Evolutionary conservation across 2,329 filamentous ascomycete genomes (phyloP).

Genomic region (Rhynchosporium graminicola): DNA sequence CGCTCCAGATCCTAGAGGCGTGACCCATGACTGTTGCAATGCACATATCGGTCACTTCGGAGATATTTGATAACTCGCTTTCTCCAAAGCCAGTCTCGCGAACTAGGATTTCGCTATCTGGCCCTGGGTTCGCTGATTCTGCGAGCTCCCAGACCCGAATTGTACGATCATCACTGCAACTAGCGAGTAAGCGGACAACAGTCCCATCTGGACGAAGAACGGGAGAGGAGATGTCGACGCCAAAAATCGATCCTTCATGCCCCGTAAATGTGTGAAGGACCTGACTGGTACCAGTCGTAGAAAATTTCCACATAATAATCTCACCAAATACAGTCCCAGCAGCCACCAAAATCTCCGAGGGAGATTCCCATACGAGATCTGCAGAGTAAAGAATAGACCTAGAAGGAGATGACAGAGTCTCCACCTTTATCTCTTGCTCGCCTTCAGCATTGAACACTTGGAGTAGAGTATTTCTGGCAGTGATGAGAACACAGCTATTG

Average conservation of each 20-base stretch:
- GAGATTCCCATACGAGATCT: slow-evolving; percentile 63
- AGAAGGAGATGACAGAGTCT: slow-evolving; percentile 63
- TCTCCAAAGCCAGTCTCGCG: slow-evolving; percentile 66
- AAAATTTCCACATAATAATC: slow-evolving; percentile 83
- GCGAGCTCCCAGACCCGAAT: slow-evolving; percentile 82
- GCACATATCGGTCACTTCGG: slow-evolving; percentile 46
- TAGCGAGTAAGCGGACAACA: slow-evolving; percentile 69
- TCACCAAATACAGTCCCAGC: slow-evolving; percentile 95
- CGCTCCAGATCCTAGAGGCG: slow-evolving; percentile 83
- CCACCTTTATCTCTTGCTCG: slow-evolving; percentile 41
- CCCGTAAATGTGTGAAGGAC: slow-evolving; percentile 58
- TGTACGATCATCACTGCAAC: slow-evolving; percentile 93
- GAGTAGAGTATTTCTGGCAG: slow-evolving; percentile 83
- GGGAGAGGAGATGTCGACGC: slow-evolving; percentile 72
- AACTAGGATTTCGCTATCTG: slow-evolving; percentile 5
- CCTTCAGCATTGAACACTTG: slow-evolving; percentile 45
- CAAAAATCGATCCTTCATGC: slow-evolving; percentile 94
- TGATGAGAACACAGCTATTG: slow-evolving; percentile 62
- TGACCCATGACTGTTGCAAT: slow-evolving; percentile 83
- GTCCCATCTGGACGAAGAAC: slow-evolving; percentile 45
- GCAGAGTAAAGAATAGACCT: slow-evolving; percentile 88
- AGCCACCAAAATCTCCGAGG: slow-evolving; percentile 68
- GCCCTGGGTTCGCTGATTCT: not conserved
- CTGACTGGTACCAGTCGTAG: slow-evolving; percentile 42
- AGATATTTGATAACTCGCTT: slow-evolving; percentile 39